phyloP scores from a whole-genome alignment of 768 basidiomycete genomes.

The Exsudoporus frostii region DNA sequence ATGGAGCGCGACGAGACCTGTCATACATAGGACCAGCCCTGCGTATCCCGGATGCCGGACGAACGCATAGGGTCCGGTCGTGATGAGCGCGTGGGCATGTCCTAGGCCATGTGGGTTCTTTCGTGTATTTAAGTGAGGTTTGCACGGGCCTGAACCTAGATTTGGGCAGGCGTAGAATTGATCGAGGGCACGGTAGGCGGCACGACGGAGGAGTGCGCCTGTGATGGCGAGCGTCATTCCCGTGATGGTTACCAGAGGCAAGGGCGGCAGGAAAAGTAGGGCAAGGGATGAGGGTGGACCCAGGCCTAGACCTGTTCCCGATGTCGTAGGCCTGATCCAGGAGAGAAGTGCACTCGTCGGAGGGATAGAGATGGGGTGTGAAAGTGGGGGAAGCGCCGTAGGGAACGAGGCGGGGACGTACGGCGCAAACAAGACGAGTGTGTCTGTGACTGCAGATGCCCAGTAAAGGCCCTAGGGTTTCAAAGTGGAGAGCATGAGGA shows the following conservation, averaged over 20 bases:
- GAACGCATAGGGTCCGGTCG: slow-evolving; percentile 24
- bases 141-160: slow-evolving; percentile 2
- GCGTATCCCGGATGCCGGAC: slow-evolving; percentile 32
- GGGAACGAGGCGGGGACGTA: not conserved
- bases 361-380: not conserved
- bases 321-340: not conserved
- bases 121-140: not conserved
- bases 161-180: slow-evolving; percentile 22
- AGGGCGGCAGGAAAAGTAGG: not conserved
- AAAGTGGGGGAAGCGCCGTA: not conserved
- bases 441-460: slow-evolving; percentile 10
- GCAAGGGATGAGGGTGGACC: not conserved
- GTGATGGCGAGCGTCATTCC: slow-evolving; percentile 38
- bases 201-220: slow-evolving; percentile 41
- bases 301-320: not conserved
- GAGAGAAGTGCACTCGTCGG: not conserved
- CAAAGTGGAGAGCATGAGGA: not conserved
- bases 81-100: slow-evolving; percentile 26
- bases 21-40: slow-evolving; percentile 31
- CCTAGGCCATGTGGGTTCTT: not conserved
- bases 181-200: slow-evolving; percentile 27
- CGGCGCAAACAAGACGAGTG: slow-evolving; percentile 5
- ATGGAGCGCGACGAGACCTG: slow-evolving; percentile 15
- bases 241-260: slow-evolving; percentile 19
- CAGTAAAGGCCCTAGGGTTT: slow-evolving; percentile 16